phyloP scores from a whole-genome alignment of 2,329 filamentous ascomycete species.

The Colletotrichum trifolii region DNA sequence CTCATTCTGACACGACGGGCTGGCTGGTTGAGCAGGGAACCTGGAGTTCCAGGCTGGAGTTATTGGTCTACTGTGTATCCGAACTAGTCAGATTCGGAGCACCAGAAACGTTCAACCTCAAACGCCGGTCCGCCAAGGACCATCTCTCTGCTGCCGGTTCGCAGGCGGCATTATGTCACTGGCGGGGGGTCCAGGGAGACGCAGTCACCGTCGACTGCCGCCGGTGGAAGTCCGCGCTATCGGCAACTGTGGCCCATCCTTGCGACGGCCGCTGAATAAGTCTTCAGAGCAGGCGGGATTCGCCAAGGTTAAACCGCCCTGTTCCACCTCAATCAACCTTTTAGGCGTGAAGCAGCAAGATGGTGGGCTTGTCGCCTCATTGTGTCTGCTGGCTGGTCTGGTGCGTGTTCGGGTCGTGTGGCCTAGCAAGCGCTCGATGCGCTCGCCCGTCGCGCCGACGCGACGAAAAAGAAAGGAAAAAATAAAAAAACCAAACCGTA shows the following conservation, averaged over 20 bases:
- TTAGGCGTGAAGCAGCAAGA: constrained; percentile 5
- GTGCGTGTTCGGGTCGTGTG: background rate
- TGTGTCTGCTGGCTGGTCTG: constrained; percentile 1
- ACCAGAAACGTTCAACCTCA: constrained; percentile 36
- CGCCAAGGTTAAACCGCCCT: background rate
- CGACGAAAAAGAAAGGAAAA: background rate
- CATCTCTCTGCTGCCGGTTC: background rate
- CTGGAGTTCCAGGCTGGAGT: constrained; percentile 4
- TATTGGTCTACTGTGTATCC: constrained; percentile 2
- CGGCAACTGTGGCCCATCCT: background rate
- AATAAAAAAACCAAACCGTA: constrained; percentile 13
- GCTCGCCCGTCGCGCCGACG: constrained; percentile 2
- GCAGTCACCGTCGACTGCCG: background rate
- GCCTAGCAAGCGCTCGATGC: constrained; percentile 9
- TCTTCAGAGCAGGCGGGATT: background rate
- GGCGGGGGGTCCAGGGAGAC: background rate
- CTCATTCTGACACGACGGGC: constrained; percentile 10
- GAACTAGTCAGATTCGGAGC: constrained; percentile 31
- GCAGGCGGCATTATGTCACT: constrained; percentile 2
- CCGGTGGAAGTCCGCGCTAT: constrained; percentile 14
- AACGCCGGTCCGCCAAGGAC: constrained; percentile 32
- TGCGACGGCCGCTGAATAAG: constrained; percentile 3
- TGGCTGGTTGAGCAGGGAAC: constrained; percentile 18
- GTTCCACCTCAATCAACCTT: constrained; percentile 1
- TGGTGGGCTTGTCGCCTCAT: constrained; percentile 4